A percentile compares a stretch with the other conserved stretches of the same genome.
These are phyloP conservation scores for Sporormia fimetaria DNA, from an alignment of 495 filamentous ascomycete genomes.

Conservation along the genomic window DNA sequence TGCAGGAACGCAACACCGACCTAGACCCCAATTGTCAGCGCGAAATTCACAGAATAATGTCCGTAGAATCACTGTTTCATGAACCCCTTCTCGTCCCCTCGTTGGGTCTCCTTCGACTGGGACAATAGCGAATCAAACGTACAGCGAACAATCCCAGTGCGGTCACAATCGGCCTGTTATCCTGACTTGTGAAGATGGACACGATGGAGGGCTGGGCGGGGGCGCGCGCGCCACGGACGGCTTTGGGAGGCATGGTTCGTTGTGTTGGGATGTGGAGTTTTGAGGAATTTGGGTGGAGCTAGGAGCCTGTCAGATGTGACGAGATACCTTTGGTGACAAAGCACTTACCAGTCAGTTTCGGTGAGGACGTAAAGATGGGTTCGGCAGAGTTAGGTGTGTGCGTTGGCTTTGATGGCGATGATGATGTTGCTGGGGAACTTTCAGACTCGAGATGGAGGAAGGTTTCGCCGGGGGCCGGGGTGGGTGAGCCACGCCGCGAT, in stretches of 20 bases:
- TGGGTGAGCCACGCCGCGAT: no score
- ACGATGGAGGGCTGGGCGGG: constrained; percentile 25
- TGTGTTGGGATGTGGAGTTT: background rate
- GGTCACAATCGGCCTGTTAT: constrained; percentile 31
- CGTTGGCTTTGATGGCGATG: no score
- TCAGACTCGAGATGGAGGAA: no score
- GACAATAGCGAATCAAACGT: constrained; percentile 4
- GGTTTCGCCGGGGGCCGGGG: no score
- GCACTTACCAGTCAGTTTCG: no score
- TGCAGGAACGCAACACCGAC: constrained; percentile 62
- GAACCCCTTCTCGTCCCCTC: background rate
- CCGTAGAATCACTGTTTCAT: background rate
- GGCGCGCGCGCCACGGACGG: background rate
- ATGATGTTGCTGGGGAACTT: no score
- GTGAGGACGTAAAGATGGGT: no score
- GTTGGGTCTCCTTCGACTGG: background rate
- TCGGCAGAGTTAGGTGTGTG: no score
- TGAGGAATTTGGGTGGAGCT: background rate
- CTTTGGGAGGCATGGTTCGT: constrained; percentile 20
- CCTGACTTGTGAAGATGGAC: constrained; percentile 20
- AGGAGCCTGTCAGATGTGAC: no score
- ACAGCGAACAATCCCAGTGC: constrained; percentile 35
- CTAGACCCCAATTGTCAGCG: constrained; percentile 33
- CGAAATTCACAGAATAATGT: background rate
- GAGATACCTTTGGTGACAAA: no score